Percentiles rank a stretch among this genome's conserved stretches.
Evolutionary conservation across 176 grass and related monocot genomes (phyloP).

Genomic region (Hsuehochloa calcarea): DNA sequence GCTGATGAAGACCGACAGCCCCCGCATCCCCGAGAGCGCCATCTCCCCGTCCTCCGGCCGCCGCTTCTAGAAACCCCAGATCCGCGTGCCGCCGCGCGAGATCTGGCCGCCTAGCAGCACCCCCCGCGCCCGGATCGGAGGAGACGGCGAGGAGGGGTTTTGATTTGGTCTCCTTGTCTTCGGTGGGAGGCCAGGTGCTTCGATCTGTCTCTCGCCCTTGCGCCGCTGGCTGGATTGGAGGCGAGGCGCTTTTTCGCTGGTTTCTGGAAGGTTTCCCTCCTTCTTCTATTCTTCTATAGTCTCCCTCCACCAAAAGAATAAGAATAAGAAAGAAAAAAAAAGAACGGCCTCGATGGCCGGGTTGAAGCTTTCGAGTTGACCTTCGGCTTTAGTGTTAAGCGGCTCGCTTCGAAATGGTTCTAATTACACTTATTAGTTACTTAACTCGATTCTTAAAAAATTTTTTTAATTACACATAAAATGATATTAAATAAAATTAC

Average conservation of each 20-base stretch:
- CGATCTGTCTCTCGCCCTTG: constrained; percentile 33
- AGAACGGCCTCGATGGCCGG: not conserved
- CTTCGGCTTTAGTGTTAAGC: too few species aligned
- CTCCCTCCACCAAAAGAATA: not conserved
- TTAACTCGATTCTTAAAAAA: too few species aligned
- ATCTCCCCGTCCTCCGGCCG: constrained; percentile 37
- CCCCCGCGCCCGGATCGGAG: not conserved
- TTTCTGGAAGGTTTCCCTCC: constrained; percentile 37
- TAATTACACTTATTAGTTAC: too few species aligned
- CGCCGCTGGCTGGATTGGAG: constrained; percentile 13
- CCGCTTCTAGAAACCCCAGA: constrained; percentile 46
- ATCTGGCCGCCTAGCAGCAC: constrained; percentile 44
- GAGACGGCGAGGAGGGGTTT: not conserved
- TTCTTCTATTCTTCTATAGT: not conserved
- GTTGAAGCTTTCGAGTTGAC: too few species aligned
- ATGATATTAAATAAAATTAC: too few species aligned
- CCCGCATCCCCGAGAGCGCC: constrained; percentile 97
- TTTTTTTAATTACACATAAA: too few species aligned
- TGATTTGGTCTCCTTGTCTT: constrained; percentile 5
- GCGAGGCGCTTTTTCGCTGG: constrained; percentile 42
- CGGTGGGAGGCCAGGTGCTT: not conserved
- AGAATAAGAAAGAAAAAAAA: not conserved
- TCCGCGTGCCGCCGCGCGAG: constrained; percentile 53
- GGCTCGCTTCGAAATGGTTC: too few species aligned
- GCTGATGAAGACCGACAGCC: constrained; percentile 98